Percentiles rank a stretch among this genome's conserved stretches.
Conservation (phyloP, 768 basidiomycete genomes). For the Tubosaeta sp. region DNA sequence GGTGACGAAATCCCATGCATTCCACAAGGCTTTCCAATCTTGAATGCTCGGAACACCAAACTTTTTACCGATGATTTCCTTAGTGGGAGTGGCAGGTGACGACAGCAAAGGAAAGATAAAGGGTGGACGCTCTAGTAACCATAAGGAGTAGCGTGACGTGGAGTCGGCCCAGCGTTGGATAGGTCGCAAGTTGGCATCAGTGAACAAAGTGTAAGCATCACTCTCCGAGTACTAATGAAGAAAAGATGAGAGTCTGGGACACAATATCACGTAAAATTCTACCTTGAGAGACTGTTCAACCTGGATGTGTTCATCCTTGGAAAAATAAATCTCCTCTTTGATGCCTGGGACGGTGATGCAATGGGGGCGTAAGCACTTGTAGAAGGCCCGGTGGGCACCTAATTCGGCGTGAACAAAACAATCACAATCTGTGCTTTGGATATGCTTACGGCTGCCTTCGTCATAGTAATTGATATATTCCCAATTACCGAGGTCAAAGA, state of each 20-base stretch:
- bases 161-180: constrained; percentile 84
- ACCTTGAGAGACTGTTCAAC: constrained; percentile 92
- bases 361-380: constrained; percentile 61
- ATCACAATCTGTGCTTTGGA: background rate
- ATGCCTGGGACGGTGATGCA: constrained; percentile 48
- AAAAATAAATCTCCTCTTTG: constrained; percentile 47
- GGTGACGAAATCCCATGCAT: constrained; percentile 83
- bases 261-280: constrained; percentile 3
- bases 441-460: constrained; percentile 45
- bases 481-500: constrained; percentile 71
- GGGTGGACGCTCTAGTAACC: constrained; percentile 84
- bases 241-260: background rate
- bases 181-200: constrained; percentile 71
- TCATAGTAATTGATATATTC: constrained; percentile 65
- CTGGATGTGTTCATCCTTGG: constrained; percentile 70
- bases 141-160: constrained; percentile 70
- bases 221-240: constrained; percentile 65
- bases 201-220: constrained; percentile 69
- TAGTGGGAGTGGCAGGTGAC: constrained; percentile 29
- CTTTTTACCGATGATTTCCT: constrained; percentile 21
- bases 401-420: constrained; percentile 2
- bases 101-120: constrained; percentile 69
- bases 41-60: constrained; percentile 67
- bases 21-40: constrained; percentile 87
- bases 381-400: constrained; percentile 86